Percentiles rank a stretch among this genome's conserved stretches.
Evolutionary conservation across 2,329 filamentous ascomycete genomes (phyloP).

Genomic region (Microthyrium microscopicum): DNA sequence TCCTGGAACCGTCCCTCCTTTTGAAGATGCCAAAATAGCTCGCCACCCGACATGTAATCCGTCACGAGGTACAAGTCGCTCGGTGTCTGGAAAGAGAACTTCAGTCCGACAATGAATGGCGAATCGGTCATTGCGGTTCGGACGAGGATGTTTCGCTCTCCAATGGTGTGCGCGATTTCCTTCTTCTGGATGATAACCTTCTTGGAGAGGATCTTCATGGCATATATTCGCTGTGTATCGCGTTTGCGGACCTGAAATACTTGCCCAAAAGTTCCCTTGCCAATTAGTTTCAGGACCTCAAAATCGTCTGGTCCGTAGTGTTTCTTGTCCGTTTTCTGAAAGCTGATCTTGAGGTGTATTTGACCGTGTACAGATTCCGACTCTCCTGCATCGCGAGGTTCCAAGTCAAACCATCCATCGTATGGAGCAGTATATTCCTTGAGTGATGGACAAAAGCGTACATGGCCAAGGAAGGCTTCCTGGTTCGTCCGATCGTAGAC

Average conservation of each 20-base stretch:
- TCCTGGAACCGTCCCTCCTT: constrained; percentile 94
- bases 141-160: constrained; percentile 92
- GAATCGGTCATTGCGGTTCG: constrained; percentile 91
- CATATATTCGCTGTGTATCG: constrained; percentile 89
- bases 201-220: constrained; percentile 98
- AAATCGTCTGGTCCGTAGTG: constrained; percentile 93
- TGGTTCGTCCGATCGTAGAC: constrained; percentile 77
- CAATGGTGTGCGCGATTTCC: constrained; percentile 91
- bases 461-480: constrained; percentile 83
- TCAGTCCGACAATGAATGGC: constrained; percentile 92
- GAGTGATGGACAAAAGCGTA: constrained; percentile 59
- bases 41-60: constrained; percentile 97
- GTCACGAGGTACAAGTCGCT: constrained; percentile 97
- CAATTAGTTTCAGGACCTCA: constrained; percentile 87
- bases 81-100: constrained; percentile 96
- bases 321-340: constrained; percentile 75
- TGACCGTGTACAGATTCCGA: constrained; percentile 64
- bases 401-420: constrained; percentile 72
- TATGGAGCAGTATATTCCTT: constrained; percentile 54
- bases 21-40: constrained; percentile 96
- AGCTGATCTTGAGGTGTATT: constrained; percentile 71
- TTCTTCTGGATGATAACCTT: constrained; percentile 99
- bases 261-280: constrained; percentile 95
- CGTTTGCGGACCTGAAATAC: constrained; percentile 97
- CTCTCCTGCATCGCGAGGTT: constrained; percentile 64